These are phyloP conservation scores for Ormosia emarginata DNA, from an alignment of 306 rosid species.

Conservation along the genomic window DNA sequence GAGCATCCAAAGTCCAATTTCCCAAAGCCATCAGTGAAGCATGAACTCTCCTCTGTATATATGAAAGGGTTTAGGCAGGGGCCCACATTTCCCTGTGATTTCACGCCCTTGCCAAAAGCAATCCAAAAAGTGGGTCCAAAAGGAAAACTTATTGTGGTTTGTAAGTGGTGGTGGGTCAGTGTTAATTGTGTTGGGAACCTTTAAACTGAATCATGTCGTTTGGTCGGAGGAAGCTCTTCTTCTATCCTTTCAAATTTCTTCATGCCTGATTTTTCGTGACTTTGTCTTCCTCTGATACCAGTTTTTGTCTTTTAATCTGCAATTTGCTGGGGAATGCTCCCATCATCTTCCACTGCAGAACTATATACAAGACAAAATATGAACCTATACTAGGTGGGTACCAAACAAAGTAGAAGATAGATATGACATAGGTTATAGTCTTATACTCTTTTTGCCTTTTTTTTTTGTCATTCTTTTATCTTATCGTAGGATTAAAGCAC, in stretches of 20 bases:
- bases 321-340: not conserved
- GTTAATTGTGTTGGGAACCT: constrained; percentile 49
- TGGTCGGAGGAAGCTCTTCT: constrained; percentile 59
- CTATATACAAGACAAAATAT: constrained; percentile 44
- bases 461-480: constrained; percentile 19
- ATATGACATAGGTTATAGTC: constrained; percentile 4
- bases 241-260: constrained; percentile 34
- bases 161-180: constrained; percentile 55
- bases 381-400: constrained; percentile 35
- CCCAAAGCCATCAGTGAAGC: not conserved
- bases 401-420: constrained; percentile 16
- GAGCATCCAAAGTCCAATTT: constrained; percentile 27
- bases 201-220: constrained; percentile 56
- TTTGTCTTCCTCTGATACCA: constrained; percentile 40
- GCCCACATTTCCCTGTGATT: constrained; percentile 35
- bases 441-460: not conserved
- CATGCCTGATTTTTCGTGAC: constrained; percentile 55
- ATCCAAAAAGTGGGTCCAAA: constrained; percentile 49
- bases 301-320: constrained; percentile 31
- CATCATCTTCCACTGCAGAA: constrained; percentile 34
- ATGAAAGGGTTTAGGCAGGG: constrained; percentile 35
- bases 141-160: constrained; percentile 43
- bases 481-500: constrained; percentile 33
- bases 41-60: not conserved
- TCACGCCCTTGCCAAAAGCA: constrained; percentile 66